Base-by-base conservation (phyloP, 75 land plant species). In the Pinus albicaulis region DNA sequence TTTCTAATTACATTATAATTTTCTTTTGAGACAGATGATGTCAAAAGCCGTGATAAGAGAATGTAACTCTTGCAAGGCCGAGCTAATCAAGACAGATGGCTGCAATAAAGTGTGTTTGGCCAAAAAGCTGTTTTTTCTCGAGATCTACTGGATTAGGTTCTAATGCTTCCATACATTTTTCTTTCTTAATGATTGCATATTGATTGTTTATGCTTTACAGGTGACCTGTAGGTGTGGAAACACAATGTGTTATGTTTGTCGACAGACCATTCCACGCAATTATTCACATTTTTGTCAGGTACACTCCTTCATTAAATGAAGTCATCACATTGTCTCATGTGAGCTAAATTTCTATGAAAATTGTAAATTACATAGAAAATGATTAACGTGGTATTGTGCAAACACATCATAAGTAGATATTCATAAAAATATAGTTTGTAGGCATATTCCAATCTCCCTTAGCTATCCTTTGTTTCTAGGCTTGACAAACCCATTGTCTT, bases 251-350 rank as follows among this genome's bases (percentile, higher is more conserved):
- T 84, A 84, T 74, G 62, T 84, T 25, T 84, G 86, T 72, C 86
- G 86, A 57, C 56, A 82, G 56, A 20, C 62, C 19, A 84, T 84
- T 57, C 26, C 68, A 44, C 38, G 73, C 8, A 71, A 73, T 48
- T 84, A 84, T 58, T 52, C 73, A 71, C 86, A 84, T 74, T 84
- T 84, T 74, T 84, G 86, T 57, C 84, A 77, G 76, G 85, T 84
- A 26, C 22, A 64, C 17, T 76, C 20, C 22, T 63, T 62, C 53
- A 38, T 70, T 10, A 70, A 41, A 19, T 17, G 59, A 58, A 38
- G 41, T 38, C 41, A 62, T 28, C 41, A 62, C 13, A 1, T 15
- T 62, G 65, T 62, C 3, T 28, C 23, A 62, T 38, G 36, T 62
- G 28, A 62, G 65, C 73, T 22, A 44, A 25, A 52, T 25, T n/a